Evolutionary conservation across 1,284 basidiomycete genomes (phyloP), one percentile per base, ranked within the genome.

Genomic region (Microbotryum saponariae): DNA sequence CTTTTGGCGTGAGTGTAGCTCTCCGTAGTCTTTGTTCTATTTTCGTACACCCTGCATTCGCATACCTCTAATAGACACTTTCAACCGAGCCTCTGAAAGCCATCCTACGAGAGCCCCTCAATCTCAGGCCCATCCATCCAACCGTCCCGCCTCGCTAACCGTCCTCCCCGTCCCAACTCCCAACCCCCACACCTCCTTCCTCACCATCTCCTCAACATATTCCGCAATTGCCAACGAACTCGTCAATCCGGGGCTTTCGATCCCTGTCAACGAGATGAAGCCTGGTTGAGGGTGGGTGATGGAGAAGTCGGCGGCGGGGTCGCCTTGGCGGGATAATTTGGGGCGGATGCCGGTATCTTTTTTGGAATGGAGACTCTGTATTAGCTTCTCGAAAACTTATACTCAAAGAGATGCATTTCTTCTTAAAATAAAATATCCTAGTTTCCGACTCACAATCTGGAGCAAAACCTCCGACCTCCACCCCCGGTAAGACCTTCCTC

Each of bases 311-410:
- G 86, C 84, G 74, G 97, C 94, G 1, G 85, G 85, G 6, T 80
- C 81, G 14, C 80, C 79, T 1, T 89, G 88, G 1, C 83, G 82
- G 6, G 84, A 83, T 18, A 97, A 79, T 75, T 97, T 97, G 4
- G 94, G 91, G 60, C 94, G 81, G 67, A 98, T 84, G 2, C 94
- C 94, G 25, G 87, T 85, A 74, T 97, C 71, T 72, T 57, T 42
- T 42, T 42, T 18, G 16, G 14, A 16, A 16, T 42, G 31, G 8
- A 31, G 31, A 31, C 9, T 31, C 31, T 31, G 31, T 31, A 31
- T 31, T 1, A 31, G 31, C 31, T 31, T 8, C 9, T 2, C 7
- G 31, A 31, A 10, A 31, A 9, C 5, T 29, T 29, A 1, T 29
- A 3, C 29, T 29, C 29, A 6, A 29, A 29, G 29, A 29, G 5